These are phyloP conservation scores for Asclepias syriaca DNA, from an alignment of 257 asterid genomes.

Conservation along the genomic window DNA sequence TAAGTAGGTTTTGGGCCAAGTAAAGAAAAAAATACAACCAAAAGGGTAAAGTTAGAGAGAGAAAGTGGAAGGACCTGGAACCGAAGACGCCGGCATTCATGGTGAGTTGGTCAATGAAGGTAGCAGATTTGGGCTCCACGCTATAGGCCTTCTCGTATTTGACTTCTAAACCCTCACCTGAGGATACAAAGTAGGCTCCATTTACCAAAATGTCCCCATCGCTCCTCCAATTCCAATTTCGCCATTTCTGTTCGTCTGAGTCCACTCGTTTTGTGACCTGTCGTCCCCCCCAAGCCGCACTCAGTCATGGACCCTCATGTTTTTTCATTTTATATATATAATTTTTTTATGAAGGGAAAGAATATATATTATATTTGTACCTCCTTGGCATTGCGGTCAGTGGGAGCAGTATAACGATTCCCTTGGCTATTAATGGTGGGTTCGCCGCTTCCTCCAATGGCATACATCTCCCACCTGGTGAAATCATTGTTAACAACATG, in stretches of 20 bases:
- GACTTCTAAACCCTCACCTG: constrained; percentile 28
- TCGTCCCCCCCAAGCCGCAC: background rate
- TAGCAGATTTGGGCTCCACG: constrained; percentile 32
- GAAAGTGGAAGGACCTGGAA: constrained; percentile 12
- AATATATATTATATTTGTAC: constrained; percentile 17
- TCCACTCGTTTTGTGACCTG: constrained; percentile 40
- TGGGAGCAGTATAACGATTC: constrained; percentile 62
- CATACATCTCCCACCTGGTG: constrained; percentile 83
- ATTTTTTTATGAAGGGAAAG: too few species aligned
- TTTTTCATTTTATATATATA: too few species aligned
- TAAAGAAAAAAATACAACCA: background rate
- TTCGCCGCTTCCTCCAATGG: constrained; percentile 75
- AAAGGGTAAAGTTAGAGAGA: background rate
- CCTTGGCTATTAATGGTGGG: constrained; percentile 84
- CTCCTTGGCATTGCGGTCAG: constrained; percentile 64
- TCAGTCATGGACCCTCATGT: background rate
- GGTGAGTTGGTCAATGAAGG: constrained; percentile 31
- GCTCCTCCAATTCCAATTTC: constrained; percentile 36
- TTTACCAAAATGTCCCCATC: constrained; percentile 37
- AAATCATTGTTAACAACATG: constrained; percentile 76
- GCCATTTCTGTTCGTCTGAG: constrained; percentile 23
- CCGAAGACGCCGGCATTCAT: constrained; percentile 31
- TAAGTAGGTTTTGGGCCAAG: background rate
- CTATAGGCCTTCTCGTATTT: constrained; percentile 35
- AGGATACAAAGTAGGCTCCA: constrained; percentile 37